Base-by-base conservation (phyloP, 176 grass and related monocot species). In the Chloris gayana region DNA sequence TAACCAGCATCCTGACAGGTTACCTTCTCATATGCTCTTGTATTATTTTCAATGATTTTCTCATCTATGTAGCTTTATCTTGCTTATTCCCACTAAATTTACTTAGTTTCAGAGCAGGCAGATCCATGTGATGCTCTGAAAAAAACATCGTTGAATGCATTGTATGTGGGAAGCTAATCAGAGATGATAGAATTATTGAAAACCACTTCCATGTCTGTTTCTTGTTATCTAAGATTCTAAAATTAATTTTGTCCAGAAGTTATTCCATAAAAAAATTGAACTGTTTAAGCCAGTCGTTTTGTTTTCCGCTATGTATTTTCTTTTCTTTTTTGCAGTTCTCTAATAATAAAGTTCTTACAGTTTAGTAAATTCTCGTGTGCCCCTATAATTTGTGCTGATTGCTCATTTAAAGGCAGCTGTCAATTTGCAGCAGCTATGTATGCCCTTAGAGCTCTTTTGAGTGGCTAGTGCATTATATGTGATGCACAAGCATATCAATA, bases 1-100 rank as follows among this genome's bases (percentile, higher is more conserved):
- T 78, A 85, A 85, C 78, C 77, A 58, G 72, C 59, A 85, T 49
- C 21, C 2, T 31, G 87, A 81, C 83, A 82, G 78, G 82, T 53
- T 82, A 69, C 24, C 50, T 85, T 86, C 50, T 68, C 67, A 50
- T 73, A 51, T 66, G 38, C 38, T 50, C n/a, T 64, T 85, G 14
- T 66, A 41, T 67, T 73, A 73, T 77, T 72, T 72, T 65, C 1
- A 0, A 85, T 77, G 56, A 75, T 80, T 30, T 57, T 42, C 45
- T 70, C 26, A 73, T 60, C 60, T 39, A 21, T 3, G 0, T 18
- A 38, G 32, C 41, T 76, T 89, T 72, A 72, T 76, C 30, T 81
- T 84, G 45, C 44, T 64, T 35, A 14, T 76, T 26, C 60, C 45
- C 46, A 27, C 37, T 49, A 24, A 15, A 50, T 49, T 78, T 32